A percentile compares a stretch with the other conserved stretches of the same genome.
Evolutionary conservation across 208 protist genomes (phyloP).

Genomic region (Trichomonas vaginalis): DNA sequence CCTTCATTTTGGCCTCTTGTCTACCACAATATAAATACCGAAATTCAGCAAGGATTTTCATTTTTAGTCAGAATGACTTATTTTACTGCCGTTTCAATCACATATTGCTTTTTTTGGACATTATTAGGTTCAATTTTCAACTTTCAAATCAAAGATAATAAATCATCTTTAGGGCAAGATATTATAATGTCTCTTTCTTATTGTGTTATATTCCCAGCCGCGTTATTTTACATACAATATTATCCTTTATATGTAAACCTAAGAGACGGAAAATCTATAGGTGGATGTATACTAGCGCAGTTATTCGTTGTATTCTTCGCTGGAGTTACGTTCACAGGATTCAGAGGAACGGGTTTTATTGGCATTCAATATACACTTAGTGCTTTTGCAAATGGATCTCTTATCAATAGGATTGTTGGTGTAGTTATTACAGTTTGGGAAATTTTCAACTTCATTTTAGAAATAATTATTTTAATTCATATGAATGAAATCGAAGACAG

Average conservation of each 20-base stretch:
- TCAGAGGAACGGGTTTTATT: background rate
- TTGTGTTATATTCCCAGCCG: background rate
- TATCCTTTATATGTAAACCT: background rate
- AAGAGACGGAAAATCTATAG: background rate
- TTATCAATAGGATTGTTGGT: background rate
- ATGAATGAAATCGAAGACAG: background rate
- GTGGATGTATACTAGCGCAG: background rate
- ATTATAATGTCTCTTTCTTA: background rate
- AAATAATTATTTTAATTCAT: background rate
- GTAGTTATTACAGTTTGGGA: background rate
- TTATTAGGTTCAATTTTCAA: background rate
- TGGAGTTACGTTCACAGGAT: background rate
- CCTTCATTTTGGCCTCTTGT: background rate
- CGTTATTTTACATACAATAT: slow-evolving; percentile 2
- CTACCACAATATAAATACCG: background rate
- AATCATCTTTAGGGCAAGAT: background rate
- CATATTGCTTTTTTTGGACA: background rate
- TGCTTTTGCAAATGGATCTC: background rate
- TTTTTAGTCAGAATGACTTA: background rate
- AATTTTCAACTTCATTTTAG: background rate
- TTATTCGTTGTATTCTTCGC: background rate
- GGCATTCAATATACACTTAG: background rate
- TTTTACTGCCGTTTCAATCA: background rate
- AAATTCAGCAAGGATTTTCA: background rate
- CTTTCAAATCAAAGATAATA: background rate